Conservation (phyloP, 306 rosid species). For the Rosa multiflora region DNA sequence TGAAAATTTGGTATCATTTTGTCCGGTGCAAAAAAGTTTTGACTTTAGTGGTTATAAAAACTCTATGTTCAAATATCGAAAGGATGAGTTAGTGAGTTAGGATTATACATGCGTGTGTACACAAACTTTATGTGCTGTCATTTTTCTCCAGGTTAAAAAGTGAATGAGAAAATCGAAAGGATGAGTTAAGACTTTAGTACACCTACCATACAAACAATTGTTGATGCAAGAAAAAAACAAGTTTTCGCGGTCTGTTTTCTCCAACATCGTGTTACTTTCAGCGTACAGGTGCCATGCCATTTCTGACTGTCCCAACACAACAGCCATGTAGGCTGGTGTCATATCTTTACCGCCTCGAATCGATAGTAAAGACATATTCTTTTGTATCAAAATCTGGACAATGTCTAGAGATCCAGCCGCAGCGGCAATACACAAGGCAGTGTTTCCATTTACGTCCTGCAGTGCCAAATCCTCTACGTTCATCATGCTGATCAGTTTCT, state of each 20-base stretch:
- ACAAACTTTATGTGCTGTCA: background rate
- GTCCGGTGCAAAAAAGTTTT: no score
- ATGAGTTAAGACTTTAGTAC: background rate
- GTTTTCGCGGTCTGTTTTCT: background rate
- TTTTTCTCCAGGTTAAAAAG: background rate
- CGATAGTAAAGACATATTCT: background rate
- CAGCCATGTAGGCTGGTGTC: slow-evolving; percentile 19
- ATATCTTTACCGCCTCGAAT: background rate
- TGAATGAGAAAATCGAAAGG: background rate
- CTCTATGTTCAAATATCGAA: no score
- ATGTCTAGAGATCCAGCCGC: slow-evolving; percentile 12
- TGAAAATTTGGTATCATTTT: no score
- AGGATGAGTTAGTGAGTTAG: background rate
- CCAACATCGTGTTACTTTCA: background rate
- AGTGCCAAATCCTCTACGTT: background rate
- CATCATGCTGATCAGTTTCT: slow-evolving; percentile 1
- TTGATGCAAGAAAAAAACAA: slow-evolving; percentile 11
- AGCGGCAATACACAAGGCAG: slow-evolving; percentile 23
- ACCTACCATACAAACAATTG: slow-evolving; percentile 11
- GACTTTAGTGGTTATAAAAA: no score
- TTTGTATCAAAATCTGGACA: slow-evolving; percentile 5
- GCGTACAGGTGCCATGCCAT: slow-evolving; percentile 3
- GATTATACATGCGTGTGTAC: background rate
- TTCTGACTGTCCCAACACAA: slow-evolving; percentile 2
- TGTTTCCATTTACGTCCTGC: background rate